Base-by-base conservation (phyloP, 257 asterid genomes). In the Thymus quinquecostatus region DNA sequence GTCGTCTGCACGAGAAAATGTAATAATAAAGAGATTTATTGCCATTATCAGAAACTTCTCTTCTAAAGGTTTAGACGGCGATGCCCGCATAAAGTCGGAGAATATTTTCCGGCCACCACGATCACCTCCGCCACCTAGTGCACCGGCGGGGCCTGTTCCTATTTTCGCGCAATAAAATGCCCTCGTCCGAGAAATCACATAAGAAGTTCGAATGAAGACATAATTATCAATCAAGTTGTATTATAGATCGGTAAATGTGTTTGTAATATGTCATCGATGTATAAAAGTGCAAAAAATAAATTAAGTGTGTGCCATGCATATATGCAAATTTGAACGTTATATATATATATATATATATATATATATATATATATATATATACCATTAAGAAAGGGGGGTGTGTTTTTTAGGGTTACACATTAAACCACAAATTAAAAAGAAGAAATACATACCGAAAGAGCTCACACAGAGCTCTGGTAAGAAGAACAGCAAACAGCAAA, bases 111-210 rank as follows among this genome's bases (percentile, higher is more conserved):
- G 41, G 33, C 62, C 62, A 29, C 21, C 62, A 9, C 41, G 41
- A 21, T 57, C 62, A 1, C 62, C 62, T 30, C 40, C 62, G 33
- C 62, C 62, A 3, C 62, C 62, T 57, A 57, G 3, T 41, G 14
- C 62, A 29, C 62, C 62, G 5, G 0, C 41, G 8, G 62, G 62
- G 1, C 62, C 62, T 8, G 4, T 30, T 57, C 41, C 62, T 9
- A 21, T 1, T 30, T 29, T 10, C 40, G 41, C 3, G 28, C 36
- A 34, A 8, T 27, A 10, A 66, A 66, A n/a, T 66, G 8, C 33
- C 36, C 3, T 2, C 7, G 34, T 66, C 40, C 61, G 21, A 13
- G 21, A 50, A 13, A 50, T 50, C 30, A 14, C 36, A 57, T 47
- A 5, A 49, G 28, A 49, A 11, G 28, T 13, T 10, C 21, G 56